These are phyloP conservation scores for Cryphonectria carpinicola DNA, from an alignment of 2,329 filamentous ascomycete genomes.

Conservation along the genomic window DNA sequence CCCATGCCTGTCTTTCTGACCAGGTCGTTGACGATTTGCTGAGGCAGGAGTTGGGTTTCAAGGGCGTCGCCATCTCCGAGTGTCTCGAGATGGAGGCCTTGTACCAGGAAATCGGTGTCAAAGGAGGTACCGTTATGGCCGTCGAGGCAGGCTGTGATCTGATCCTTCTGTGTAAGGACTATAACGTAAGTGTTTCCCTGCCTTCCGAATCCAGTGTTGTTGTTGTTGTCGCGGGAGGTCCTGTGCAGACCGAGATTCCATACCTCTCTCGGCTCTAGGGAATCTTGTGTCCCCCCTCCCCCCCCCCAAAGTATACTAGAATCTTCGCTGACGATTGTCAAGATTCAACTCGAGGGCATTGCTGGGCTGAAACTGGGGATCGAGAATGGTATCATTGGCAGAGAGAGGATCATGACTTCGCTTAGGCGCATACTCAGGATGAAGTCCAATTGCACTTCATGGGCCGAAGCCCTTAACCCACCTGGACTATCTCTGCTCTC, in stretches of 20 bases:
- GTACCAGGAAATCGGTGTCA: constrained; percentile 94
- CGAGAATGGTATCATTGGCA: constrained; percentile 87
- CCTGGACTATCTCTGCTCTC: constrained; percentile 77
- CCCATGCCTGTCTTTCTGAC: constrained; percentile 91
- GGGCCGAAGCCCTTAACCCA: constrained; percentile 89
- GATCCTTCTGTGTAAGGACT: constrained; percentile 84
- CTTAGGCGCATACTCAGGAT: constrained; percentile 76
- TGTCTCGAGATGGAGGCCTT: constrained; percentile 97
- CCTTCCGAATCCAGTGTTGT: background rate
- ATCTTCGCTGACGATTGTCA: background rate
- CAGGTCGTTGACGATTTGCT: constrained; percentile 91
- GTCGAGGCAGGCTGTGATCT: constrained; percentile 95
- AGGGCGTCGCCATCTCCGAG: constrained; percentile 91
- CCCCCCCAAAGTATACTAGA: background rate
- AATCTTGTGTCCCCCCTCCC: background rate
- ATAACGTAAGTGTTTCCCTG: constrained; percentile 48
- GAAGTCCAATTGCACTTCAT: constrained; percentile 85
- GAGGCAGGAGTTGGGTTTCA: constrained; percentile 85
- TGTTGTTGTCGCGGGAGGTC: background rate
- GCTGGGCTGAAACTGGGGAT: constrained; percentile 86
- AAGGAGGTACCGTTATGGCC: constrained; percentile 95
- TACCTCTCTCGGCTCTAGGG: background rate
- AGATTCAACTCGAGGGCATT: constrained; percentile 86
- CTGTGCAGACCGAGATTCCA: background rate
- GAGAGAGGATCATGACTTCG: constrained; percentile 78